Percentiles rank a stretch among this genome's conserved stretches.
Evolutionary conservation across 306 rosid genomes (phyloP).

Genomic region (Albizia julibrissin): DNA sequence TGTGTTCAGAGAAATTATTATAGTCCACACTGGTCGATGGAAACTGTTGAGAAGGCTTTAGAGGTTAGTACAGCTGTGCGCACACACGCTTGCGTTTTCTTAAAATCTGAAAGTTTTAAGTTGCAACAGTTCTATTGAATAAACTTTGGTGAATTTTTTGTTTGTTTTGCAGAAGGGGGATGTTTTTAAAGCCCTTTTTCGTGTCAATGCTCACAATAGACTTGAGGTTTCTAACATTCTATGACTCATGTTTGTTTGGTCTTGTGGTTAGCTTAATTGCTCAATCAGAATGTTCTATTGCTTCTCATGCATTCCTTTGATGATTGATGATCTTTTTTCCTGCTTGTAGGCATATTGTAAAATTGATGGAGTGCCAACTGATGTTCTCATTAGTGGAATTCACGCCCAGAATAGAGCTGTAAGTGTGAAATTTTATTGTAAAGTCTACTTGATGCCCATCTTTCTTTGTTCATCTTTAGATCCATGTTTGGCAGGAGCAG

Average conservation of each 20-base stretch:
- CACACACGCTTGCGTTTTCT: neutral
- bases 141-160: slow-evolving; percentile 20
- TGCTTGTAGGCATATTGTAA: slow-evolving; percentile 76
- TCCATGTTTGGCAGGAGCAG: neutral
- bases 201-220: slow-evolving; percentile 81
- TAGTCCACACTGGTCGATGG: slow-evolving; percentile 71
- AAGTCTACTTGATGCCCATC: neutral
- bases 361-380: slow-evolving; percentile 79
- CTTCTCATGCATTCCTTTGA: slow-evolving; percentile 21
- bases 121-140: neutral
- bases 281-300: neutral
- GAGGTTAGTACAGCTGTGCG: slow-evolving; percentile 54
- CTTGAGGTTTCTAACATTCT: slow-evolving; percentile 60
- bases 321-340: slow-evolving; percentile 7
- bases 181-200: slow-evolving; percentile 70
- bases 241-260: neutral
- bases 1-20: slow-evolving; percentile 43
- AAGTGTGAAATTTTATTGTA: slow-evolving; percentile 43
- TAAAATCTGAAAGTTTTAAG: neutral
- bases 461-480: neutral
- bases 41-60: slow-evolving; percentile 63
- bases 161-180: slow-evolving; percentile 69
- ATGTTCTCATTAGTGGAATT: slow-evolving; percentile 68
- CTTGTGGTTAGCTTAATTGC: neutral
- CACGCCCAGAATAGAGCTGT: slow-evolving; percentile 94